Evolutionary conservation across 192 early-diverging fungal genomes (phyloP).

Genomic region (Gryganskiella cystojenkinii): DNA sequence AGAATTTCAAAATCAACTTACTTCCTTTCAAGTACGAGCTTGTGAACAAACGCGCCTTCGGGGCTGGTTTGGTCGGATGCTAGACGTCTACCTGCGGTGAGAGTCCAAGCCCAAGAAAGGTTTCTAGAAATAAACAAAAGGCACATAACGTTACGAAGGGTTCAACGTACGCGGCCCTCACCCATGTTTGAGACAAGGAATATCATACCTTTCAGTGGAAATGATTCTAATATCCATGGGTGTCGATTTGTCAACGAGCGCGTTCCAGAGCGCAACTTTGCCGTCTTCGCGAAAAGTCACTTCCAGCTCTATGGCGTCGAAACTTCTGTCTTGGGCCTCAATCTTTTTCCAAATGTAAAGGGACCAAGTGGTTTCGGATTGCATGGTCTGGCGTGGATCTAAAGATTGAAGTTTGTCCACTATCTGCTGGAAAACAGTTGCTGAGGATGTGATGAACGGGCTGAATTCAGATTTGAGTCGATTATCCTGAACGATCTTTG

Average conservation of each 20-base stretch:
- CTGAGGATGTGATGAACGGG: slow-evolving; percentile 16
- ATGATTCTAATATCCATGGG: slow-evolving; percentile 38
- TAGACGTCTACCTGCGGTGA: slow-evolving; percentile 20
- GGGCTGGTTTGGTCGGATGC: slow-evolving; percentile 21
- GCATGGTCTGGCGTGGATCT: neutral
- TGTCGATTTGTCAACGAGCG: slow-evolving; percentile 15
- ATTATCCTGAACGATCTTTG: slow-evolving; percentile 9
- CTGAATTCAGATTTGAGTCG: slow-evolving; percentile 31
- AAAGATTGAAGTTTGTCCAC: slow-evolving; percentile 10
- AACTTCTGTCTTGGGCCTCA: neutral
- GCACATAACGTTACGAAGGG: neutral
- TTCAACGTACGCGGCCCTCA: neutral
- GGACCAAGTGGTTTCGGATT: slow-evolving; percentile 21
- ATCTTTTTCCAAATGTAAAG: slow-evolving; percentile 14
- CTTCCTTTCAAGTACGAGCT: slow-evolving; percentile 10
- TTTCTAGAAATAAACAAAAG: neutral
- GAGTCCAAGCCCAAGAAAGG: slow-evolving; percentile 37
- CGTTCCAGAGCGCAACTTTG: slow-evolving; percentile 42
- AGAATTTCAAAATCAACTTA: neutral
- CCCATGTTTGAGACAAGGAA: neutral
- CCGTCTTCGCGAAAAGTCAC: slow-evolving; percentile 34
- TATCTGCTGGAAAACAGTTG: neutral
- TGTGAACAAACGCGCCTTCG: slow-evolving; percentile 31
- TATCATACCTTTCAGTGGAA: slow-evolving; percentile 19
- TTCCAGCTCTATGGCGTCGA: slow-evolving; percentile 16